Evolutionary conservation across 2,329 filamentous ascomycete genomes (phyloP), one percentile per base, ranked within the genome.

Genomic region (Westerdykella sp.): DNA sequence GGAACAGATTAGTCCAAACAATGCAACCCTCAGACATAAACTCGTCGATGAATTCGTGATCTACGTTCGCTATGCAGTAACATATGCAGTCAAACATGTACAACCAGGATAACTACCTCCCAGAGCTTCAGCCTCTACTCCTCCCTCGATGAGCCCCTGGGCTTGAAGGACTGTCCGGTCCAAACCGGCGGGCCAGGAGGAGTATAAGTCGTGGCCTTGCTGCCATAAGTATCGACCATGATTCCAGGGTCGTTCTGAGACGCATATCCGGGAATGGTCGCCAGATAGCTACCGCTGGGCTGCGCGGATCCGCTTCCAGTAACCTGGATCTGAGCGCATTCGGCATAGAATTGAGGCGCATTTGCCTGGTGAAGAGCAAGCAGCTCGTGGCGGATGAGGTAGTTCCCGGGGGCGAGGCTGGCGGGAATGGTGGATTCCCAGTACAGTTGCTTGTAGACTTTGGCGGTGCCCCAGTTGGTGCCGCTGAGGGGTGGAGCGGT

Each of bases 241-340:
- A 44, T 71, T 69, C 73, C 73, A 0, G 73, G 71, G 49, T 77
- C 73, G 34, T 56, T 69, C 56, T 74, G 69, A 1, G 67, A 47
- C 4, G 61, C 60, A 43, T 62, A 64, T 14, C 59, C 62, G 1
- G 63, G 75, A 41, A 79, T 76, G 9, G 60, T 68, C 4, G 71
- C 68, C 23, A 76, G 49, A 40, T 60, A 70, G 9, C 64, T 56
- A 9, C 66, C 63, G 18, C 67, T 60, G 0, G 76, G 74, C 6
- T 56, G 53, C 3, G 65, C 69, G 10, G 61, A 69, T 9, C 77
- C 77, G 23, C 65, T 69, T 1, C 76, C 77, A 1, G 71, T 71
- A 23, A 80, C 71, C n/a, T 66, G 66, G 23, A 80, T 50, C 58
- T 80, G 76, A 0, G 76, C 77, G 48, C 77, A 80, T 57, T 79